A percentile compares a stretch with the other conserved stretches of the same genome.
These are phyloP conservation scores for Lactifluus subvellereus DNA, from an alignment of 768 basidiomycete species.

Conservation along the genomic window DNA sequence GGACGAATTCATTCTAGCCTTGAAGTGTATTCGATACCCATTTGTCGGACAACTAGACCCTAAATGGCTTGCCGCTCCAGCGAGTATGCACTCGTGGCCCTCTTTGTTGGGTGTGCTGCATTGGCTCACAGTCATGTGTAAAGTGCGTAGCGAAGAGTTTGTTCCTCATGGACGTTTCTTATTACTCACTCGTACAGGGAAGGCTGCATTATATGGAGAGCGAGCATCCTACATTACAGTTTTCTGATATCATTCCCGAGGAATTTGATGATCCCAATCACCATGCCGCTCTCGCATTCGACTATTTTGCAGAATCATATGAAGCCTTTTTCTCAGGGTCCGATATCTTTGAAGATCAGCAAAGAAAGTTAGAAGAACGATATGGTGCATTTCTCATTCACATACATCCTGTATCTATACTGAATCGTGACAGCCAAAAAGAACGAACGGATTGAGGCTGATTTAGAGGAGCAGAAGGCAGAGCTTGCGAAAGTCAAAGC, in stretches of 20 bases:
- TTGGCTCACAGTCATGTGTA: slow-evolving; percentile 86
- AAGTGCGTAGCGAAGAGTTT: slow-evolving; percentile 44
- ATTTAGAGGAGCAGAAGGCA: slow-evolving; percentile 54
- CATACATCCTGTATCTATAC: background rate
- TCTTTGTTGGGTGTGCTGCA: slow-evolving; percentile 79
- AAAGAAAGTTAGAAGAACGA: slow-evolving; percentile 63
- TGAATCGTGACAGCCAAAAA: slow-evolving; percentile 47
- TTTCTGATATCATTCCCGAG: slow-evolving; percentile 53
- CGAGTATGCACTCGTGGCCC: slow-evolving; percentile 91
- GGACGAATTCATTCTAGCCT: slow-evolving; percentile 72
- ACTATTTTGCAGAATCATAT: slow-evolving; percentile 66
- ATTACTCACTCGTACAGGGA: slow-evolving; percentile 24
- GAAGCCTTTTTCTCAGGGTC: slow-evolving; percentile 58
- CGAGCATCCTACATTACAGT: slow-evolving; percentile 63
- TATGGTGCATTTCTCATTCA: slow-evolving; percentile 50
- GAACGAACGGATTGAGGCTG: slow-evolving; percentile 59
- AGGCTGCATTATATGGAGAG: slow-evolving; percentile 48
- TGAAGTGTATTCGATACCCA: slow-evolving; percentile 79
- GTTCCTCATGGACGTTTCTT: background rate
- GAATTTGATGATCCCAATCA: slow-evolving; percentile 73
- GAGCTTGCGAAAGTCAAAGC: slow-evolving; percentile 41
- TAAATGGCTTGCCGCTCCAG: slow-evolving; percentile 84
- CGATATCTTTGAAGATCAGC: slow-evolving; percentile 65
- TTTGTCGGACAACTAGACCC: slow-evolving; percentile 71
- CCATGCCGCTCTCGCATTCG: slow-evolving; percentile 71